Conservation (phyloP, 306 rosid genomes). For the Pyrus bretschneideri region DNA sequence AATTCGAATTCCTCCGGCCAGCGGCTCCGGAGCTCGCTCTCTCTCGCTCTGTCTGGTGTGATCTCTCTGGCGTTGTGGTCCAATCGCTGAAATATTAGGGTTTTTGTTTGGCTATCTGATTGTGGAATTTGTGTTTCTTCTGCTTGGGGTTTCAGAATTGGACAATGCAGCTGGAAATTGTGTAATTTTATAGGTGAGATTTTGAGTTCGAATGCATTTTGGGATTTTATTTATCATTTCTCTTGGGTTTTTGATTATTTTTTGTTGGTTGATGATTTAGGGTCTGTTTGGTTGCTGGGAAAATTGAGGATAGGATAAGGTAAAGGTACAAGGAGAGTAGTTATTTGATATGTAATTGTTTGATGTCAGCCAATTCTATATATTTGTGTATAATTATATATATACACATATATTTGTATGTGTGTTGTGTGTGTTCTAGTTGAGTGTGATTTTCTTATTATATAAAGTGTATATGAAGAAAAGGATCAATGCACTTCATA, state of each 20-base stretch:
- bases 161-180: slow-evolving; percentile 29
- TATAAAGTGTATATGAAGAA: slow-evolving; percentile 7
- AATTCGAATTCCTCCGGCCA: slow-evolving; percentile 13
- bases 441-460: slow-evolving; percentile 1
- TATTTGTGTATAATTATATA: background rate
- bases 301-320: background rate
- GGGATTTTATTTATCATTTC: background rate
- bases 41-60: no score
- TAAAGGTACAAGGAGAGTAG: background rate
- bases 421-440: background rate
- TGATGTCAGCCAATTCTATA: background rate
- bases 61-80: background rate
- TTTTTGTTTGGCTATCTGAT: slow-evolving; percentile 17
- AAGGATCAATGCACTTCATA: background rate
- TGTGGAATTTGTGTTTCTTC: background rate
- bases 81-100: slow-evolving; percentile 6
- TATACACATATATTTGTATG: background rate
- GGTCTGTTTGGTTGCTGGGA: slow-evolving; percentile 9
- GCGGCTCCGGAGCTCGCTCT: no score
- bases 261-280: background rate
- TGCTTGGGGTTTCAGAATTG: slow-evolving; percentile 1
- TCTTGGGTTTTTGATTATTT: background rate
- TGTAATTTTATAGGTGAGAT: background rate
- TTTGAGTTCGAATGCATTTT: background rate
- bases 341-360: background rate